Evolutionary conservation across 192 early-diverging fungal genomes (phyloP), one percentile per base, ranked within the genome.

Genomic region (Entomortierella chlamydospora): DNA sequence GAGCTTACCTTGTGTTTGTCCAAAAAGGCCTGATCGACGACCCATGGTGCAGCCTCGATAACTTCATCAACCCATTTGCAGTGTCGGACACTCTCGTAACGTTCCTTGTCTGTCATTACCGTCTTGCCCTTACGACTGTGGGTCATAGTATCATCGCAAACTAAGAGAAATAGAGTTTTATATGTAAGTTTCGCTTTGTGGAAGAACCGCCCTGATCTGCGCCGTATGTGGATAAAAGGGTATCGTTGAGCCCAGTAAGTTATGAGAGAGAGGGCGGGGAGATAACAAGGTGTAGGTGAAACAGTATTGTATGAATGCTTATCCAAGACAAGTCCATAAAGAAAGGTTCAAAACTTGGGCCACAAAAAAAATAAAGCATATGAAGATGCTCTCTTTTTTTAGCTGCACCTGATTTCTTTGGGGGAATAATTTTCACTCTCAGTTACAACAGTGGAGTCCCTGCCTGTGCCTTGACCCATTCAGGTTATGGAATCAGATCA

Each of bases 31-130:
- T 93, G 91, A 22, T 86, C 88, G 63, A 95, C 83, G 17, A 87
- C 65, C 94, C 94, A 95, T 34, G 94, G 94, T 26, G 94, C 93
- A 60, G 90, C 81, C 41, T 83, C 84, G 17, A 95, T 81, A 7
- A 95, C 92, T 64, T 94, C 92, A 68, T 94, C 93, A 2, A 93
- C 93, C 94, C 94, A 95, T 69, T 90, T 89, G 72, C 94, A 95
- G 66, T 95, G 94, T 33, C 90, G 87, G 41, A 95, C 81, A 23
- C 91, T 87, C 63, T 95, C 92, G 63, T 90, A 92, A 34, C 94
- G 91, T 73, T 95, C 94, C 13, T 80, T 53, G 51, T 93, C 94
- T 6, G 87, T 89, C 82, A 94, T 87, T 50, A 95, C 94, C 0
- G 94, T 95, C 73, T 93, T 92, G 12, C 94, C 94, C 71, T 94